phyloP scores from a whole-genome alignment of 164 flowering plant species.

The Magnolia officinalis region DNA sequence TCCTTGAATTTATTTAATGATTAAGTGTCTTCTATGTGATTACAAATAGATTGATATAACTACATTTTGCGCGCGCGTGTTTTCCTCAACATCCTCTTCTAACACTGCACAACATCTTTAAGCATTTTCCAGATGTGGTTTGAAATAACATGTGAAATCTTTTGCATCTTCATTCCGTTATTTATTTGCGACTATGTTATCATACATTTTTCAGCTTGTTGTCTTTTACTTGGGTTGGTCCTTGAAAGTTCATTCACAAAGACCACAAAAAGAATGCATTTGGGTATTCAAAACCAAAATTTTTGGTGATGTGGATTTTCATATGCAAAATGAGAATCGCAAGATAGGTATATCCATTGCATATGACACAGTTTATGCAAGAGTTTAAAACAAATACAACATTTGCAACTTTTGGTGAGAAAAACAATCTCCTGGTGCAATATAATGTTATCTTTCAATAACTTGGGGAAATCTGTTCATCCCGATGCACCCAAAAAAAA shows the following conservation, averaged over 20 bases:
- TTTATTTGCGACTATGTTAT: neutral
- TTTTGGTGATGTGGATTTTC: neutral
- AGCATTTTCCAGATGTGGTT: too few relatives aligned
- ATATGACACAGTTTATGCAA: neutral
- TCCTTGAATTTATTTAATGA: neutral
- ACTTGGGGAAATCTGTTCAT: too few relatives aligned
- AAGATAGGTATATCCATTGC: neutral
- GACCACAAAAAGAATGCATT: neutral
- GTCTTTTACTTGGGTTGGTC: neutral
- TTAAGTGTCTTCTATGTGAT: neutral
- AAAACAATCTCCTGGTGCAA: neutral
- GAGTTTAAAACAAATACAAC: neutral
- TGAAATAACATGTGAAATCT: neutral
- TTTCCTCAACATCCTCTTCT: too few relatives aligned
- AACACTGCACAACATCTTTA: too few relatives aligned
- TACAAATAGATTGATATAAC: neutral
- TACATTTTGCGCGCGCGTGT: too few relatives aligned
- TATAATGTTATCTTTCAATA: too few relatives aligned
- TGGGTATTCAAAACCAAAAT: neutral
- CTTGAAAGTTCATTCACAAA: neutral
- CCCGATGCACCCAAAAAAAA: too few relatives aligned
- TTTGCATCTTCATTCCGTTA: neutral
- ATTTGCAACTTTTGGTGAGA: neutral
- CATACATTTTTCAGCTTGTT: neutral
- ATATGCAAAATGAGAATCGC: neutral